Evolutionary conservation across 2,329 filamentous ascomycete genomes (phyloP).

Genomic region (Rutstroemia sydowiana): DNA sequence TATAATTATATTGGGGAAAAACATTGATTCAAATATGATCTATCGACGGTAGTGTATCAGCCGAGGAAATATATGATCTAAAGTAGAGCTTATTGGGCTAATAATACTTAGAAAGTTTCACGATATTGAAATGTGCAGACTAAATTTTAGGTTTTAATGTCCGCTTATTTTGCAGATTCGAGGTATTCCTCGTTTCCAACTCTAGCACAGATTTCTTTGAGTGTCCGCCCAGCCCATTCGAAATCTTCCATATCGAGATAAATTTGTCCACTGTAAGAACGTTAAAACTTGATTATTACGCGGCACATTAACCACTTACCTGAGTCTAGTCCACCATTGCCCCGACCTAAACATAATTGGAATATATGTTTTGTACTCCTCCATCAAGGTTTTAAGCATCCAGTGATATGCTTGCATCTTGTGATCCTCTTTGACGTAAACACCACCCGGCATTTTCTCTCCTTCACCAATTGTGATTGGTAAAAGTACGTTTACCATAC

Average conservation of each 20-base stretch:
- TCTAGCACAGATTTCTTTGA: slow-evolving; percentile 42
- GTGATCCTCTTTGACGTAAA: slow-evolving; percentile 27
- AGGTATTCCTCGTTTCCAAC: slow-evolving; percentile 35
- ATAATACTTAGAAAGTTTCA: background rate
- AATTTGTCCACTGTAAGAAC: slow-evolving; percentile 60
- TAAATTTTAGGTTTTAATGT: background rate
- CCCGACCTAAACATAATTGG: slow-evolving; percentile 53
- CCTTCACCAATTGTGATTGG: slow-evolving; percentile 45
- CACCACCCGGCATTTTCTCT: slow-evolving; percentile 22
- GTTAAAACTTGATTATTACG: background rate
- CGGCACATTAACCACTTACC: slow-evolving; percentile 3
- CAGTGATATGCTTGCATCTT: slow-evolving; percentile 46
- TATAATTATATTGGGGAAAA: no score
- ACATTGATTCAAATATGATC: no score
- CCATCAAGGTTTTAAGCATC: slow-evolving; percentile 46
- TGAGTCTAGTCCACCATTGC: slow-evolving; percentile 60
- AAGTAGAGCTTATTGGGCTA: no score
- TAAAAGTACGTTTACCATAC: slow-evolving; percentile 65
- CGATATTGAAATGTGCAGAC: background rate
- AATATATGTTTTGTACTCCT: slow-evolving; percentile 65
- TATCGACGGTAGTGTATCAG: no score
- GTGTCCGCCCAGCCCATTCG: slow-evolving; percentile 49
- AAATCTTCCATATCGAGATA: slow-evolving; percentile 80
- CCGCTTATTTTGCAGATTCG: background rate
- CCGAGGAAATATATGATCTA: no score